Evolutionary conservation across 192 early-diverging fungal genomes (phyloP).

Genomic region (Thamnidium elegans): DNA sequence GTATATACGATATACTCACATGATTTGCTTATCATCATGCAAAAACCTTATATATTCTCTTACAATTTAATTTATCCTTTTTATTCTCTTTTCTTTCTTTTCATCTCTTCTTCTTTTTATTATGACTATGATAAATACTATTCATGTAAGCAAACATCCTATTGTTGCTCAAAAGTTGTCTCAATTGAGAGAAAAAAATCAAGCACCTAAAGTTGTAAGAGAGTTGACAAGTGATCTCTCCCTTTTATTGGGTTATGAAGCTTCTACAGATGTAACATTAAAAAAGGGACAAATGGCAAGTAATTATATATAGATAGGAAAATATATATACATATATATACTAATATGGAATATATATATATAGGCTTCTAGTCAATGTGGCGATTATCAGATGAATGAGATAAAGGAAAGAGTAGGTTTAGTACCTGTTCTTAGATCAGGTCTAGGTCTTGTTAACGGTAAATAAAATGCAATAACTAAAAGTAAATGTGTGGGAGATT

Average conservation of each 20-base stretch:
- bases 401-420: conserved; percentile 48
- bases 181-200: conserved; percentile 48
- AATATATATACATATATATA: background rate
- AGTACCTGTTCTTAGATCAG: conserved; percentile 65
- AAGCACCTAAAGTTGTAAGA: conserved; percentile 47
- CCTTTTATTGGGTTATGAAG: conserved; percentile 61
- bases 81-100: conserved; percentile 12
- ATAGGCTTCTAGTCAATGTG: conserved; percentile 49
- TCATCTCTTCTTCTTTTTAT: conserved; percentile 5
- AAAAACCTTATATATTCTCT: too few species aligned
- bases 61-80: conserved; percentile 2
- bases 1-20: too few species aligned
- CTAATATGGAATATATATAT: background rate
- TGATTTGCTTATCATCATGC: too few species aligned
- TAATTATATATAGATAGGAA: background rate
- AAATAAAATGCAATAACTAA: background rate
- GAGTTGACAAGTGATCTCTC: conserved; percentile 54
- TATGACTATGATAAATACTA: conserved; percentile 8
- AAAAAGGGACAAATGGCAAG: conserved; percentile 25
- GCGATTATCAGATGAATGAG: conserved; percentile 37
- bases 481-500: too few species aligned
- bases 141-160: conserved; percentile 53
- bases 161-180: conserved; percentile 57
- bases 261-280: conserved; percentile 45
- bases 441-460: conserved; percentile 57